A percentile compares a stretch with the other conserved stretches of the same genome.
These are phyloP conservation scores for Pseudoturritis turrita DNA, from an alignment of 345 rosid genomes.

Conservation along the genomic window DNA sequence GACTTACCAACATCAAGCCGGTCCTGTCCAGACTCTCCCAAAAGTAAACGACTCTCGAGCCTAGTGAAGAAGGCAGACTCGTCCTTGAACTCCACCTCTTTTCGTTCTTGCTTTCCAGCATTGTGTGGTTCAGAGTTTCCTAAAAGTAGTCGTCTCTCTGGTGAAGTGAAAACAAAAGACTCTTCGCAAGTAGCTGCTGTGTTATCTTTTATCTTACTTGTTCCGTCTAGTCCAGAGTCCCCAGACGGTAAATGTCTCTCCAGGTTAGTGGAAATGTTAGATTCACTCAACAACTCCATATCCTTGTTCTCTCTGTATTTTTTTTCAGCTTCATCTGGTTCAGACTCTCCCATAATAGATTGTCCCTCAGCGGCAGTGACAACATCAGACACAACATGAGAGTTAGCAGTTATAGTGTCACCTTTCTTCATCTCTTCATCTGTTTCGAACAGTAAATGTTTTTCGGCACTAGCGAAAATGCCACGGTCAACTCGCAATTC, in stretches of 20 bases:
- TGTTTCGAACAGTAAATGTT: neutral
- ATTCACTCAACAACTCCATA: slow-evolving; percentile 3
- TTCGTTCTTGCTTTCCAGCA: neutral
- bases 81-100: neutral
- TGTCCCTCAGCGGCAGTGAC: neutral
- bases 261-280: neutral
- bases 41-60: neutral
- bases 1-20: neutral
- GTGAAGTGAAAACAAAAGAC: neutral
- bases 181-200: neutral
- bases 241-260: neutral
- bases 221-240: neutral
- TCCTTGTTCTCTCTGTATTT: neutral
- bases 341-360: slow-evolving; percentile 2
- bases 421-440: neutral
- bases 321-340: neutral
- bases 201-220: neutral
- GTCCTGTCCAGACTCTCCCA: slow-evolving; percentile 7
- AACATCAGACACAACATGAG: slow-evolving; percentile 2
- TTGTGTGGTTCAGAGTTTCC: neutral
- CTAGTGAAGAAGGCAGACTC: slow-evolving; percentile 10
- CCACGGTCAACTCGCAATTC: neutral
- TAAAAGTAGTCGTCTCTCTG: neutral
- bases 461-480: neutral
- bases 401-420: neutral